Evolutionary conservation across 352 stramenopile genomes (phyloP).

Genomic region (Phytophthora multivora): DNA sequence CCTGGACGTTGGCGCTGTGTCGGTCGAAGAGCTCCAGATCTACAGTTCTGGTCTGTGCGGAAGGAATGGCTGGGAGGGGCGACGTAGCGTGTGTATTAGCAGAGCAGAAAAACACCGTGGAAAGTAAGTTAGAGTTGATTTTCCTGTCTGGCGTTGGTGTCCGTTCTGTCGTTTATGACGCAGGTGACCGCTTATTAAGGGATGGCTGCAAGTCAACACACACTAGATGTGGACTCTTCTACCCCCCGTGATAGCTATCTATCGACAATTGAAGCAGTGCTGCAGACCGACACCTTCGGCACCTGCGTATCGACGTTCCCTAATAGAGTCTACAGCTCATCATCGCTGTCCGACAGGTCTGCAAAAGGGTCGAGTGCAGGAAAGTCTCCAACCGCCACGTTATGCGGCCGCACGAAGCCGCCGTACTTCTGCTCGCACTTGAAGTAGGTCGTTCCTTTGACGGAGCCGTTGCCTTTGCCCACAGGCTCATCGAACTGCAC

Average conservation of each 20-base stretch:
- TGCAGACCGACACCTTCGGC: background rate
- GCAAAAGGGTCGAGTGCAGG: conserved; percentile 81
- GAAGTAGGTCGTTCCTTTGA: conserved; percentile 94
- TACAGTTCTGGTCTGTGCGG: background rate
- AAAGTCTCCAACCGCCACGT: conserved; percentile 95
- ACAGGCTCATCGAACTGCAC: conserved; percentile 97
- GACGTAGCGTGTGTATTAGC: conserved; percentile 23
- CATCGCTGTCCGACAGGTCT: conserved; percentile 78
- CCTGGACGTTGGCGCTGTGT: background rate
- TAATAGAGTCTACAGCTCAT: conserved; percentile 61
- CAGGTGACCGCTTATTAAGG: background rate
- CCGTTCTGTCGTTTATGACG: conserved; percentile 18
- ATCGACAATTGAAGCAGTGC: conserved; percentile 1
- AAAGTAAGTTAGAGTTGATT: conserved; percentile 63
- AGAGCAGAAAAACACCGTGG: conserved; percentile 34
- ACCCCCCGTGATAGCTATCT: background rate
- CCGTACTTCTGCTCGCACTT: conserved; percentile 91
- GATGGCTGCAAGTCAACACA: background rate
- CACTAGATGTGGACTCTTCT: background rate
- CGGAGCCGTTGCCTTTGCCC: conserved; percentile 92
- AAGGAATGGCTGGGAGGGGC: background rate
- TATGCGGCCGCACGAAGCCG: conserved; percentile 94
- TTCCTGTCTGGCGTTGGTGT: conserved; percentile 24
- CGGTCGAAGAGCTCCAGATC: background rate
- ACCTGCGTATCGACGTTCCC: background rate